These are phyloP conservation scores for Euclidium syriacum DNA, from an alignment of 345 rosid species.

Conservation along the genomic window DNA sequence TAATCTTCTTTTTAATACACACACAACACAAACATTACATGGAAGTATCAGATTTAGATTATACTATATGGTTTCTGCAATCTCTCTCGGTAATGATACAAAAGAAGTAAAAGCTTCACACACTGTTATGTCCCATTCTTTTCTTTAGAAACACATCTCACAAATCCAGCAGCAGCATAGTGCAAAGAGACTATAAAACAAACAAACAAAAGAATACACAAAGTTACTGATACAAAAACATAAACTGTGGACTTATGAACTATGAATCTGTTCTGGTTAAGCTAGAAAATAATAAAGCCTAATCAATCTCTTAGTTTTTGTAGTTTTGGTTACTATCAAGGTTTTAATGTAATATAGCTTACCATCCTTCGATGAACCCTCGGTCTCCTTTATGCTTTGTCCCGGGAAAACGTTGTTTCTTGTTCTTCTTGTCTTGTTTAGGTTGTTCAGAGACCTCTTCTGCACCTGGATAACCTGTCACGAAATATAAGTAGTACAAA, in stretches of 20 bases:
- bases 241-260: no score
- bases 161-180: slow-evolving; percentile 36
- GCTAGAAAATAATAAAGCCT: no score
- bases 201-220: not conserved
- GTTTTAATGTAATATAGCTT: no score
- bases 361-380: slow-evolving; percentile 38
- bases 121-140: not conserved
- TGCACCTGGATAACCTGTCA: slow-evolving; percentile 24
- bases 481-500: slow-evolving; percentile 9
- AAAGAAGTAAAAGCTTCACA: not conserved
- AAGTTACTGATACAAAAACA: no score
- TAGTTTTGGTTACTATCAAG: not conserved
- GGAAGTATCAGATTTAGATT: not conserved
- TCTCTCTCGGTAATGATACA: not conserved
- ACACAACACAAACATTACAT: slow-evolving; percentile 3
- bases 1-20: slow-evolving; percentile 4
- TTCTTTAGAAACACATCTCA: slow-evolving; percentile 29
- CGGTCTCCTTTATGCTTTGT: slow-evolving; percentile 33
- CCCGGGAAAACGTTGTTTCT: not conserved
- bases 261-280: no score
- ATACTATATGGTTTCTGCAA: not conserved
- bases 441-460: slow-evolving; percentile 9
- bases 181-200: slow-evolving; percentile 28
- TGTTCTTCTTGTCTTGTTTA: slow-evolving; percentile 12
- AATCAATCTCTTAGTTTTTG: no score